Evolutionary conservation across 345 rosid species (phyloP).

Genomic region (Microthlaspi erraticum): DNA sequence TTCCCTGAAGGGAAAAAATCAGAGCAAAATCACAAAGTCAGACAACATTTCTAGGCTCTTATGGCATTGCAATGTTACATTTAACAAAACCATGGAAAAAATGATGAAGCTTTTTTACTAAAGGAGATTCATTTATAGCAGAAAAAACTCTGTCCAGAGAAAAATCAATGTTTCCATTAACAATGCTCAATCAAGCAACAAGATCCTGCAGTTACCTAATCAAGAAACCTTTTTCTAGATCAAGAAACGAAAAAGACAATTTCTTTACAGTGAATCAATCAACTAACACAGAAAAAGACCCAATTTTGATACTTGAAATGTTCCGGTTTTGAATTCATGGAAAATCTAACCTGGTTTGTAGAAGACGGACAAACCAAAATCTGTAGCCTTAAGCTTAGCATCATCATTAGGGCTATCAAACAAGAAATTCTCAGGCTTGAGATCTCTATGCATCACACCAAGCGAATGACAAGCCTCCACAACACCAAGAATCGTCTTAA

Average conservation of each 20-base stretch:
- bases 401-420: slow-evolving; percentile 73
- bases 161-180: slow-evolving; percentile 6
- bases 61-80: neutral
- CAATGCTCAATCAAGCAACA: slow-evolving; percentile 19
- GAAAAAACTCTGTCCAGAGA: neutral
- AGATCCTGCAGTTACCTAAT: neutral
- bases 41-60: neutral
- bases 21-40: neutral
- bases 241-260: slow-evolving; percentile 19
- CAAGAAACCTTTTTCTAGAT: slow-evolving; percentile 4
- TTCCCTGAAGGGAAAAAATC: slow-evolving; percentile 62
- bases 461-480: slow-evolving; percentile 95
- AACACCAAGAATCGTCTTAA: slow-evolving; percentile 84
- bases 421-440: slow-evolving; percentile 98
- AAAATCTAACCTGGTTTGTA: slow-evolving; percentile 80
- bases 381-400: slow-evolving; percentile 87
- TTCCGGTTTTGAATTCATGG: too few species aligned
- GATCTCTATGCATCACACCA: slow-evolving; percentile 98
- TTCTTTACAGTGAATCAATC: slow-evolving; percentile 10
- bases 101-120: neutral
- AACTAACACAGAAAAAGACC: neutral
- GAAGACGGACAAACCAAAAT: slow-evolving; percentile 91
- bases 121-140: neutral
- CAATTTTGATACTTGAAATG: neutral
- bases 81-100: neutral